A percentile compares a stretch with the other conserved stretches of the same genome.
phyloP scores from a whole-genome alignment of 1,139 yeast genomes.

The Geotrichum reessii region DNA sequence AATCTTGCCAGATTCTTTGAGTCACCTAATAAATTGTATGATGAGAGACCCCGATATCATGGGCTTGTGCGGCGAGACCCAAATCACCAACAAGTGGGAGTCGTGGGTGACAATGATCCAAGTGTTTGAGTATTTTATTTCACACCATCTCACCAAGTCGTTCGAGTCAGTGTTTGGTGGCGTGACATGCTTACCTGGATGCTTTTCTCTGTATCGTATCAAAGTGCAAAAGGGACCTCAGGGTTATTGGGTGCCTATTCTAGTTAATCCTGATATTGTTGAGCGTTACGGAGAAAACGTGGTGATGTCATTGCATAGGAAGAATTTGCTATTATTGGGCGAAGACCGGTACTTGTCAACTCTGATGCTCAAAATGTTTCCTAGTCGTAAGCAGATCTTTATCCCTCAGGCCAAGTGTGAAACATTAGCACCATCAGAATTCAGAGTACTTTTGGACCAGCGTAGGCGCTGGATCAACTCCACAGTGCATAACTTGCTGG shows the following conservation, averaged over 20 bases:
- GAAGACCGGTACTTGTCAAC: constrained; percentile 38
- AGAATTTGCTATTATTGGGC: constrained; percentile 35
- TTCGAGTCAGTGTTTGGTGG: constrained; percentile 38
- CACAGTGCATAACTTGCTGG: constrained; percentile 36
- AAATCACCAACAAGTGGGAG: constrained; percentile 33
- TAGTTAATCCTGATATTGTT: constrained; percentile 35
- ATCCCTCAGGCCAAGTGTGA: constrained; percentile 35
- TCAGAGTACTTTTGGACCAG: constrained; percentile 34
- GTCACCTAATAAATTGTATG: constrained; percentile 32
- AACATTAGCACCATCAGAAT: constrained; percentile 34
- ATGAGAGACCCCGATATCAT: constrained; percentile 33
- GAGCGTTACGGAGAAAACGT: constrained; percentile 34
- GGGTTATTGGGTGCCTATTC: constrained; percentile 70
- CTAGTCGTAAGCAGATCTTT: constrained; percentile 33
- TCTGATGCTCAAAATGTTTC: constrained; percentile 35
- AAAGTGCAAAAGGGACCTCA: constrained; percentile 48
- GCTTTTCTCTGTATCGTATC: constrained; percentile 37
- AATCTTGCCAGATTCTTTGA: constrained; percentile 32
- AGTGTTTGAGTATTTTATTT: constrained; percentile 37
- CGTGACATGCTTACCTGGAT: constrained; percentile 38
- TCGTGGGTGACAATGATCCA: constrained; percentile 39
- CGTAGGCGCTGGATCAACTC: constrained; percentile 40
- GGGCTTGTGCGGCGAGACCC: constrained; percentile 38
- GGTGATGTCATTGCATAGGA: constrained; percentile 35
- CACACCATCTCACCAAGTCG: constrained; percentile 37